Evolutionary conservation across 805 yeast species (phyloP).

Genomic region (Ogataea paraovalis): DNA sequence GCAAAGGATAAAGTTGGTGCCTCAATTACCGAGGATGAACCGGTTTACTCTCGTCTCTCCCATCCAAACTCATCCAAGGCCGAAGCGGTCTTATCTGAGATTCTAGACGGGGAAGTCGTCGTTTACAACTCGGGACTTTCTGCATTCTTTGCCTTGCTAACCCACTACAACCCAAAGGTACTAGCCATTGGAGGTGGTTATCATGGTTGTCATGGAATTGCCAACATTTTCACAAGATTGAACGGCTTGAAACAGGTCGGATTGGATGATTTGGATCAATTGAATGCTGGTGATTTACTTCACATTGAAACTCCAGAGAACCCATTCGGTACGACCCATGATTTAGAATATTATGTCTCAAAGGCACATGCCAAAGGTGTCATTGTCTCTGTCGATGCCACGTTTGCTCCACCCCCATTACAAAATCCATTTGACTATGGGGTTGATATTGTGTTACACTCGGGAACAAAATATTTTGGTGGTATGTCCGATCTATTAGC

Average conservation of each 20-base stretch:
- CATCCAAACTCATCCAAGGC: slow-evolving; percentile 71
- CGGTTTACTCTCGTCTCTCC: slow-evolving; percentile 65
- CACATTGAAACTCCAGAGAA: slow-evolving; percentile 88
- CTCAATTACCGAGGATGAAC: slow-evolving; percentile 24
- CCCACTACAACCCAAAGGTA: slow-evolving; percentile 63
- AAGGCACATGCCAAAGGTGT: slow-evolving; percentile 81
- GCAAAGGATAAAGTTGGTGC: slow-evolving; percentile 32
- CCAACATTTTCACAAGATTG: slow-evolving; percentile 57
- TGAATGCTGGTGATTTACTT: slow-evolving; percentile 64
- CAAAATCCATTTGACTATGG: slow-evolving; percentile 78
- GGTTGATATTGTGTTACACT: slow-evolving; percentile 86
- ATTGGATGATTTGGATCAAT: slow-evolving; percentile 47
- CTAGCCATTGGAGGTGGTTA: slow-evolving; percentile 77
- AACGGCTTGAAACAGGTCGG: slow-evolving; percentile 49
- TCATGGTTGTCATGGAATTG: slow-evolving; percentile 78
- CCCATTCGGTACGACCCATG: slow-evolving; percentile 68
- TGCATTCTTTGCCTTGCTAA: slow-evolving; percentile 74
- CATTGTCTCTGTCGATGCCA: slow-evolving; percentile 67
- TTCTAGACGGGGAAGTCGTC: slow-evolving; percentile 63
- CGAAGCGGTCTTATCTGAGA: slow-evolving; percentile 57
- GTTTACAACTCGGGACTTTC: slow-evolving; percentile 76
- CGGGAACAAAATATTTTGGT: slow-evolving; percentile 90
- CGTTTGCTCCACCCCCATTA: slow-evolving; percentile 92
- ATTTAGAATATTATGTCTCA: slow-evolving; percentile 58
- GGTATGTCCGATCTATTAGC: slow-evolving; percentile 93